Evolutionary conservation across 352 stramenopile genomes (phyloP).

Genomic region (Phytophthora meadii): DNA sequence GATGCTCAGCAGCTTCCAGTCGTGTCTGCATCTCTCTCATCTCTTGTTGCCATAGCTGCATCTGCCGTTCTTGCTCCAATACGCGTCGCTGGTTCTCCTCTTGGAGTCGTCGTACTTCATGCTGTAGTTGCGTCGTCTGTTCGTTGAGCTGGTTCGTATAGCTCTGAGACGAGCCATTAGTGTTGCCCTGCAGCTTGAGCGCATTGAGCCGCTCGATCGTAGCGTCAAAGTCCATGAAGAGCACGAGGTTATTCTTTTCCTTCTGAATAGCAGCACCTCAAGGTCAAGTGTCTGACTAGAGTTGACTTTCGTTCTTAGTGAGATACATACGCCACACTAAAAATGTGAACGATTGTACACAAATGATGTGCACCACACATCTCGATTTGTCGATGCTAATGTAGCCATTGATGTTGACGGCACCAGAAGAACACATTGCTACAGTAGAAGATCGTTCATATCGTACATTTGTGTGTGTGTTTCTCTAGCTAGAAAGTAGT

Average conservation of each 20-base stretch:
- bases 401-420: constrained; percentile 11
- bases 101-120: constrained; percentile 54
- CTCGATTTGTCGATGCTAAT: background rate
- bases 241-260: constrained; percentile 9
- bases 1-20: constrained; percentile 50
- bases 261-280: constrained; percentile 16
- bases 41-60: constrained; percentile 58
- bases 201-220: constrained; percentile 79
- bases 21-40: constrained; percentile 56
- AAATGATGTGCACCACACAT: background rate
- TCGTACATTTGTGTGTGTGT: constrained; percentile 34
- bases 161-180: constrained; percentile 1
- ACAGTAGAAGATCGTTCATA: constrained; percentile 13
- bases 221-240: constrained; percentile 63
- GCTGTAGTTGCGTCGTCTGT: constrained; percentile 31
- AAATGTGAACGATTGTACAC: background rate
- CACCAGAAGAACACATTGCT: background rate
- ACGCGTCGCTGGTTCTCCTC: constrained; percentile 54
- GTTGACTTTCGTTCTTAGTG: constrained; percentile 35
- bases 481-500: constrained; percentile 23
- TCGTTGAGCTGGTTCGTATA: constrained; percentile 18
- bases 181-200: constrained; percentile 63
- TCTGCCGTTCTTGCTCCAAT: constrained; percentile 54
- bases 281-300: constrained; percentile 26
- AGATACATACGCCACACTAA: constrained; percentile 3